phyloP scores from a whole-genome alignment of 2,329 filamentous ascomycete species.

The Pseudocercospora ulei region DNA sequence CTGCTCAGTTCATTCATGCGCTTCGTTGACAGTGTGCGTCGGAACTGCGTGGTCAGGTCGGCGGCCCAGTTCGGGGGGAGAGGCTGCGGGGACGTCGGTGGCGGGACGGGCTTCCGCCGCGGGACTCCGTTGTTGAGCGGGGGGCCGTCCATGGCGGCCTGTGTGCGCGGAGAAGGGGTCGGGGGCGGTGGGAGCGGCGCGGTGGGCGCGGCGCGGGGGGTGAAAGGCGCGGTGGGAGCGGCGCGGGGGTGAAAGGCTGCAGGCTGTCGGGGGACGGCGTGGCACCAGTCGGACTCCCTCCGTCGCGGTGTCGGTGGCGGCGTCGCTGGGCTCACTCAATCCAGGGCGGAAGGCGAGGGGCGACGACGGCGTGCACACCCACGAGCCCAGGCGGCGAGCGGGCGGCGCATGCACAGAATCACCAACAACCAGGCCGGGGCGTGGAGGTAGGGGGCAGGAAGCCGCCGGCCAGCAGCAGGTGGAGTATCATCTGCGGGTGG shows the following conservation, averaged over 20 bases:
- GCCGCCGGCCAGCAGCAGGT: not conserved
- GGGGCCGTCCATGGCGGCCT: conserved; percentile 24
- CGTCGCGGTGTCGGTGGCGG: too few species aligned
- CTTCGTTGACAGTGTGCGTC: conserved; percentile 75
- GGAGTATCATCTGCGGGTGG: not conserved
- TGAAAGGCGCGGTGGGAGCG: not conserved
- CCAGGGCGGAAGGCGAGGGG: too few species aligned
- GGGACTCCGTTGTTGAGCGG: conserved; percentile 26
- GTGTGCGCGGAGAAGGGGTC: not conserved
- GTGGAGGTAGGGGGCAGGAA: not conserved
- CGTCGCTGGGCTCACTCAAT: too few species aligned
- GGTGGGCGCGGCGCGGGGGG: not conserved
- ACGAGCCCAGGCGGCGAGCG: too few species aligned
- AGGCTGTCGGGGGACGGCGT: too few species aligned
- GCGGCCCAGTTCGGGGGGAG: conserved; percentile 59
- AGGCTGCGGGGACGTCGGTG: conserved; percentile 19
- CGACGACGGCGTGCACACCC: too few species aligned
- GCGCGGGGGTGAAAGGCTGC: too few species aligned
- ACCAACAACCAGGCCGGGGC: too few species aligned
- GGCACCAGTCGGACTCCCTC: too few species aligned
- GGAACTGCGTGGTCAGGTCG: conserved; percentile 73
- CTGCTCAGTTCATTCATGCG: conserved; percentile 67
- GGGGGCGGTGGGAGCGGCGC: not conserved
- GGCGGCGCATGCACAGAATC: too few species aligned
- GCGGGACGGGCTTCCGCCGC: conserved; percentile 30